Percentiles rank a stretch among this genome's conserved stretches.
Conservation (phyloP, 2,329 filamentous ascomycete species). For the Phoma sp. region DNA sequence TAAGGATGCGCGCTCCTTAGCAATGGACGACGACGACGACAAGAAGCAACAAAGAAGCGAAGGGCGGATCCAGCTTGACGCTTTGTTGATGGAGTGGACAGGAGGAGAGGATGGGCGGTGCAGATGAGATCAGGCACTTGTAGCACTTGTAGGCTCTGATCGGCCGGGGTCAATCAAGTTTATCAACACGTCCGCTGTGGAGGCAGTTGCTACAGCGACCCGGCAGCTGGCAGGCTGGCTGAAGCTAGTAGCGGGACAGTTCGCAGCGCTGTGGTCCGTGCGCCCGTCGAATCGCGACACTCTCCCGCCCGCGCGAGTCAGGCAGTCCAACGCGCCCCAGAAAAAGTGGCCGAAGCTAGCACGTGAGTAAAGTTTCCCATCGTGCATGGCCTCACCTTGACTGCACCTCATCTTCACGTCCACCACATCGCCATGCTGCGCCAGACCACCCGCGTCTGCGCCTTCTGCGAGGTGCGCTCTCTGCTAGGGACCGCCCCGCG, state of each 20-base stretch:
- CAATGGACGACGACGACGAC: background rate
- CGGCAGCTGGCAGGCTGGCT: no score
- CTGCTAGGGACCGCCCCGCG: conserved; percentile 23
- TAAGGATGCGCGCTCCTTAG: conserved; percentile 11
- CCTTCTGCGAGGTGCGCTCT: conserved; percentile 51
- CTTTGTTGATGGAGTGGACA: conserved; percentile 9
- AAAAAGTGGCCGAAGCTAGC: conserved; percentile 12
- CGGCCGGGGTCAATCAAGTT: conserved; percentile 10
- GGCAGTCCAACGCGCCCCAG: background rate
- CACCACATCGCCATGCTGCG: conserved; percentile 34
- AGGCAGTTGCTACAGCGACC: conserved; percentile 6
- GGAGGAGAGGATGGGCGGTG: conserved; percentile 13
- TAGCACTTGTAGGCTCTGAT: background rate
- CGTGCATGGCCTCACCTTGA: no score
- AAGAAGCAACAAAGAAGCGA: conserved; percentile 12
- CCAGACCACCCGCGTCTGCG: conserved; percentile 44
- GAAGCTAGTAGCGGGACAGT: background rate
- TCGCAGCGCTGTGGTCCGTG: background rate
- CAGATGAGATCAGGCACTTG: conserved; percentile 12
- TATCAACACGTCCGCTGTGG: conserved; percentile 14
- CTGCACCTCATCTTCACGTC: no score
- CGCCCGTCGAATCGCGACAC: background rate
- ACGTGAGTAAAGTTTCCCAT: background rate
- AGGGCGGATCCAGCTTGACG: conserved; percentile 7
- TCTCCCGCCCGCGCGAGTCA: background rate